These are phyloP conservation scores for Cercospora nicotianae DNA, from an alignment of 2,329 filamentous ascomycete species.

Conservation along the genomic window DNA sequence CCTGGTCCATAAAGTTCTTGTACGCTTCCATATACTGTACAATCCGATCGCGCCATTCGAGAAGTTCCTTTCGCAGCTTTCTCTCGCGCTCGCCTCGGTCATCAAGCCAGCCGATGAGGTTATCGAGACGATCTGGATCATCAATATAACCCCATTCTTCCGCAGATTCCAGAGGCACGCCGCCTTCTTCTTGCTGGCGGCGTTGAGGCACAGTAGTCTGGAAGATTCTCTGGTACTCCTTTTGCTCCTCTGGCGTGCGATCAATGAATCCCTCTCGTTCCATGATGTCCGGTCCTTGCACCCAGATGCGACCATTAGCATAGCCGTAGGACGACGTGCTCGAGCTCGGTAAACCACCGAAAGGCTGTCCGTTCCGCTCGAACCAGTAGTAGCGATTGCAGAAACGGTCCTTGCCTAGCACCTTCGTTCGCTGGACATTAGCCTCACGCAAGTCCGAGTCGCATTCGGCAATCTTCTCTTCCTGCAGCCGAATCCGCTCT, in stretches of 20 bases:
- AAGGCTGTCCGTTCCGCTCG: slow-evolving; percentile 97
- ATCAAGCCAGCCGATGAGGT: slow-evolving; percentile 84
- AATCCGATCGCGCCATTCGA: slow-evolving; percentile 70
- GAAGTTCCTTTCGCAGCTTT: slow-evolving; percentile 83
- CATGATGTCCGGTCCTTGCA: slow-evolving; percentile 89
- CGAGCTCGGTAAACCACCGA: slow-evolving; percentile 80
- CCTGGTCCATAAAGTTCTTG: slow-evolving; percentile 44
- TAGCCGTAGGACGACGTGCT: slow-evolving; percentile 86
- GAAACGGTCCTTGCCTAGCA: slow-evolving; percentile 91
- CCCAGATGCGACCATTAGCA: slow-evolving; percentile 92
- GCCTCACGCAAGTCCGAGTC: slow-evolving; percentile 93
- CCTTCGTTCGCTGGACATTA: slow-evolving; percentile 84
- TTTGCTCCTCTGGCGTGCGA: slow-evolving; percentile 66
- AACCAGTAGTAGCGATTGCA: slow-evolving; percentile 99
- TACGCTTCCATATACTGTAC: slow-evolving; percentile 65
- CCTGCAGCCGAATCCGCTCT: slow-evolving; percentile 73
- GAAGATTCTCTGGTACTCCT: slow-evolving; percentile 74
- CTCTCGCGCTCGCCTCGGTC: slow-evolving; percentile 80
- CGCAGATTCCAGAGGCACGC: slow-evolving; percentile 73
- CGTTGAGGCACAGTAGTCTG: slow-evolving; percentile 81
- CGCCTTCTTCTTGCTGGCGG: slow-evolving; percentile 80
- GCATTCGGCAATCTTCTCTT: slow-evolving; percentile 79
- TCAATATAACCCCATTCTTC: slow-evolving; percentile 90
- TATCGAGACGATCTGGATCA: slow-evolving; percentile 73
- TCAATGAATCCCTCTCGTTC: slow-evolving; percentile 87